Evolutionary conservation across 257 asterid species (phyloP).

Genomic region (Datura wrightii): DNA sequence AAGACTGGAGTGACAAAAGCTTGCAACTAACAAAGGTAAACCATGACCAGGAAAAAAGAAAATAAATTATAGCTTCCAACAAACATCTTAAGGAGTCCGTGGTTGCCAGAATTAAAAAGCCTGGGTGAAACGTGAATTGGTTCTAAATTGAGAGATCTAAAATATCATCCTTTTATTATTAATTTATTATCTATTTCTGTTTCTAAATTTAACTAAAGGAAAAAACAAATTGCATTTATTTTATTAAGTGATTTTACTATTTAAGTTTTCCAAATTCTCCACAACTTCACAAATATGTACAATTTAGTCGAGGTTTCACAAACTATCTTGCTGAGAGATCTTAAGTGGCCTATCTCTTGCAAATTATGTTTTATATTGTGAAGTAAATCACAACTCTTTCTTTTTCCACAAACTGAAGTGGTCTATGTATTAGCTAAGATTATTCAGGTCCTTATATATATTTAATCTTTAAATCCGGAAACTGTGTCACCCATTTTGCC

Average conservation of each 20-base stretch:
- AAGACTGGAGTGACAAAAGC: conserved; percentile 7
- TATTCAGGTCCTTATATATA: neutral
- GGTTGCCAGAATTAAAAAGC: neutral
- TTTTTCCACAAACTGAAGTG: neutral
- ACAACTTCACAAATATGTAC: neutral
- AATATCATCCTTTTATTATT: neutral
- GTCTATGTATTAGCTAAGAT: neutral
- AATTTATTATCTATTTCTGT: neutral
- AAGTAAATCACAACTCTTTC: neutral
- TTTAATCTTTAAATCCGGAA: neutral
- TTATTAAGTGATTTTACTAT: neutral
- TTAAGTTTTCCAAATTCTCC: conserved; percentile 11
- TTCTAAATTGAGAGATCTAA: conserved; percentile 16
- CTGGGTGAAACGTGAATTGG: neutral
- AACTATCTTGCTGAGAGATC: neutral
- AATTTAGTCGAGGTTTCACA: neutral
- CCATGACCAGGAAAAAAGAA: neutral
- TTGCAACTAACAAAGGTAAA: conserved; percentile 16
- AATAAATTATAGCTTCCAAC: neutral
- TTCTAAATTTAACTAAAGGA: neutral
- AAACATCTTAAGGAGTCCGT: neutral
- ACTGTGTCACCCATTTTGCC: neutral
- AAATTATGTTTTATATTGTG: neutral
- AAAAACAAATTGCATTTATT: neutral
- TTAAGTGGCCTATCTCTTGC: neutral